Conservation (phyloP, 106 monocot genomes). For the Phalaenopsis aphrodite region DNA sequence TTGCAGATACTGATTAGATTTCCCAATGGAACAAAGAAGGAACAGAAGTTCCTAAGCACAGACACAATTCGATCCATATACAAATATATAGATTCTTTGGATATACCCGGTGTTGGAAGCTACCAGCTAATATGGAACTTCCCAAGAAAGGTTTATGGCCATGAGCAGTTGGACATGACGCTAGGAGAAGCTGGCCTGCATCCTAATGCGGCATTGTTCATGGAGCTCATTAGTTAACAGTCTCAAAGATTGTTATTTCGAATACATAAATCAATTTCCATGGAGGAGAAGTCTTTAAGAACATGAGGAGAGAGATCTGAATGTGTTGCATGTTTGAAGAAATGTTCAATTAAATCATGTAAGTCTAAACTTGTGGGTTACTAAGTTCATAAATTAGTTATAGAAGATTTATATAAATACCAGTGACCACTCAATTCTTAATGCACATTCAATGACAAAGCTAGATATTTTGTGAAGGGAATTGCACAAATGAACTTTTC, state of each 20-base stretch:
- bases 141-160: constrained; percentile 36
- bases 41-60: constrained; percentile 28
- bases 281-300: too few relatives aligned
- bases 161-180: constrained; percentile 43
- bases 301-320: too few relatives aligned
- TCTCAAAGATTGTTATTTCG: constrained; percentile 1
- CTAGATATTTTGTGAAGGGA: too few relatives aligned
- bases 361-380: too few relatives aligned
- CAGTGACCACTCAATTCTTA: too few relatives aligned
- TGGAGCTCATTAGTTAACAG: constrained; percentile 14
- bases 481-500: too few relatives aligned
- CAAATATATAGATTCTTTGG: constrained; percentile 38
- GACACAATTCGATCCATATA: constrained; percentile 41
- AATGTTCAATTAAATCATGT: too few relatives aligned
- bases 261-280: background rate
- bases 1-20: constrained; percentile 44
- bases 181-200: constrained; percentile 39
- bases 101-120: constrained; percentile 26
- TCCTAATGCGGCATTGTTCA: constrained; percentile 42
- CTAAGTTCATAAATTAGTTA: too few relatives aligned
- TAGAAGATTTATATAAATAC: too few relatives aligned
- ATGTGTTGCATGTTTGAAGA: too few relatives aligned
- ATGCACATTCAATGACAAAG: too few relatives aligned
- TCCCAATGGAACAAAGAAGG: constrained; percentile 36
- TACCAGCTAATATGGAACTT: constrained; percentile 38